Conservation (phyloP, 1,139 yeast species). For the Hanseniaspora uvarum region DNA sequence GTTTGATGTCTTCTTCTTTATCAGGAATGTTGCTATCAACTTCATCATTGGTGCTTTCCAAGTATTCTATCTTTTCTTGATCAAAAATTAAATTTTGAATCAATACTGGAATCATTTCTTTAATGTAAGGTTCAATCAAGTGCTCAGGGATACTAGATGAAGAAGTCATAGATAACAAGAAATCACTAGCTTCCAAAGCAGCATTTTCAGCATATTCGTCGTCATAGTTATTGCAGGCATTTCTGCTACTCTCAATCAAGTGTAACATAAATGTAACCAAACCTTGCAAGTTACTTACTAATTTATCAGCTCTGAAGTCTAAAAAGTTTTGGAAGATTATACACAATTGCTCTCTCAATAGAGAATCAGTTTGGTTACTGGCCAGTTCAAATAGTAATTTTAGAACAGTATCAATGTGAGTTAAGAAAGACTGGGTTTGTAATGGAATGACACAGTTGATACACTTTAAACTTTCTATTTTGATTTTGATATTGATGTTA, state of each 20-base stretch:
- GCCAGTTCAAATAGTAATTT: slow-evolving; percentile 56
- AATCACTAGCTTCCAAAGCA: slow-evolving; percentile 88
- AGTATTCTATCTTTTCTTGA: slow-evolving; percentile 62
- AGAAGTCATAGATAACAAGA: slow-evolving; percentile 66
- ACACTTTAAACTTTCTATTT: slow-evolving; percentile 60
- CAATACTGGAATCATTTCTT: slow-evolving; percentile 59
- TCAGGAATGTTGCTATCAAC: slow-evolving; percentile 64
- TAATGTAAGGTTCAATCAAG: slow-evolving; percentile 48
- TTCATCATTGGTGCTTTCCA: slow-evolving; percentile 57
- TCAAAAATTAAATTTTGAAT: slow-evolving; percentile 79
- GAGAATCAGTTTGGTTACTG: slow-evolving; percentile 41
- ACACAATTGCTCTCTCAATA: slow-evolving; percentile 67
- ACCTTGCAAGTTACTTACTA: slow-evolving; percentile 72
- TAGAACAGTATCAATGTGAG: slow-evolving; percentile 58
- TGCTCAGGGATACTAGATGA: slow-evolving; percentile 43
- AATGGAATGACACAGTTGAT: slow-evolving; percentile 66
- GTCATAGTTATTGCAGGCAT: slow-evolving; percentile 25
- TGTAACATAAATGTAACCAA: slow-evolving; percentile 77
- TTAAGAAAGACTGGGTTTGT: slow-evolving; percentile 54
- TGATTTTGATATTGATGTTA: slow-evolving; percentile 36
- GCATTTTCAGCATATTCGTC: slow-evolving; percentile 50
- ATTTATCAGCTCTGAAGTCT: slow-evolving; percentile 70
- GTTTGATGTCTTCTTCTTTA: slow-evolving; percentile 77
- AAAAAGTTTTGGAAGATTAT: slow-evolving; percentile 63
- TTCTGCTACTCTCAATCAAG: slow-evolving; percentile 37